Conservation (phyloP, 208 protist genomes). For the Trichomonas gallinae region DNA sequence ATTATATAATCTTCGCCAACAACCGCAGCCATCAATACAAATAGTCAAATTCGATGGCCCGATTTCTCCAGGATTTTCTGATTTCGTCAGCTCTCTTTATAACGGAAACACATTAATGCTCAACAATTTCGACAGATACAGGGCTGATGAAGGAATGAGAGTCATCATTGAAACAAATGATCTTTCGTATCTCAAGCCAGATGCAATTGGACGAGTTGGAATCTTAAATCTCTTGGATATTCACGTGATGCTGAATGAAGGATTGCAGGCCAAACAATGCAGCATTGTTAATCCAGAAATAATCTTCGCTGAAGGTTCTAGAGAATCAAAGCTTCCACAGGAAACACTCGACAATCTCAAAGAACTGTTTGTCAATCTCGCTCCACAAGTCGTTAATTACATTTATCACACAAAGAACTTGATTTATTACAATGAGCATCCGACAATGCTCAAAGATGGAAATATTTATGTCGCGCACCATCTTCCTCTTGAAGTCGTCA, state of each 20-base stretch:
- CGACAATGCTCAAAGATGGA: background rate
- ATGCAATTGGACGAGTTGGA: background rate
- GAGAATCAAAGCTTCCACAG: background rate
- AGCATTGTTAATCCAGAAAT: background rate
- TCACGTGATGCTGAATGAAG: background rate
- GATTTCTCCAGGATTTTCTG: background rate
- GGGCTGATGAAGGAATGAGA: background rate
- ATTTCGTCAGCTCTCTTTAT: background rate
- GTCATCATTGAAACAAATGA: background rate
- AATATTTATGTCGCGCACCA: background rate
- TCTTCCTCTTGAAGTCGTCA: background rate
- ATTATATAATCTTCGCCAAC: background rate
- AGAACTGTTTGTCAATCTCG: background rate
- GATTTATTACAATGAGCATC: background rate
- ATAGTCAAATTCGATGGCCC: background rate
- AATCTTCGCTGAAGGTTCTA: background rate
- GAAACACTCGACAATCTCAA: background rate
- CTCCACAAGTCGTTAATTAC: background rate
- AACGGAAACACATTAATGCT: background rate
- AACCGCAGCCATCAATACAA: background rate
- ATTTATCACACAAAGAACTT: background rate
- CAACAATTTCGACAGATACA: background rate
- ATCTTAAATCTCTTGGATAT: background rate
- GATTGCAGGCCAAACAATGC: background rate
- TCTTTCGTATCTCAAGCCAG: background rate